phyloP scores from a whole-genome alignment of 768 basidiomycete genomes.

The Tulasnella calospora region DNA sequence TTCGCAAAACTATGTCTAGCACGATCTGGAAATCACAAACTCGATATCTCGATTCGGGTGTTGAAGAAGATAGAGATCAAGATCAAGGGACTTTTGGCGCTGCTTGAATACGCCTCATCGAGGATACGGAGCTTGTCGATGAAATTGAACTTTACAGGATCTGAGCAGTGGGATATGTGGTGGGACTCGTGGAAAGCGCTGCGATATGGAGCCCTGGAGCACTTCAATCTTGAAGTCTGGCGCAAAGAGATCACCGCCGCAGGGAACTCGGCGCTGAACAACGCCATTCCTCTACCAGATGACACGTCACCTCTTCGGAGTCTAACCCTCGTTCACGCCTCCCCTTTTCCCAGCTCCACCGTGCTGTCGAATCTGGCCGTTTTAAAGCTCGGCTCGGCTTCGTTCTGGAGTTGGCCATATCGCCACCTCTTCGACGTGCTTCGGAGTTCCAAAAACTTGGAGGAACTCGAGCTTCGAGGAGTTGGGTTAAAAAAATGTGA shows the following conservation, averaged over 20 bases:
- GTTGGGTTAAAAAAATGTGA: background rate
- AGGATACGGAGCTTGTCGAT: background rate
- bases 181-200: background rate
- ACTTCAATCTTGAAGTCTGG: background rate
- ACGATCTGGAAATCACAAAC: background rate
- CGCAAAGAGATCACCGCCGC: background rate
- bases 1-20: background rate
- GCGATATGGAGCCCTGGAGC: background rate
- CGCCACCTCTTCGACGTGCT: background rate
- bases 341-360: background rate
- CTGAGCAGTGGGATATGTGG: background rate
- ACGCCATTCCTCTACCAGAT: background rate
- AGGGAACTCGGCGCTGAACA: background rate
- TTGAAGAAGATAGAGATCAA: background rate
- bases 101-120: background rate
- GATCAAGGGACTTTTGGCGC: background rate
- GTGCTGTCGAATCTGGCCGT: background rate
- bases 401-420: background rate
- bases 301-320: background rate
- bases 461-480: background rate
- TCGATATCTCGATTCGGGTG: background rate
- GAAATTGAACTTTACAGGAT: background rate
- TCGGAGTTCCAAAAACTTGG: background rate
- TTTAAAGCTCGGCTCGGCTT: background rate
- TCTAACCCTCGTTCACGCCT: background rate